Percentiles rank a stretch among this genome's conserved stretches.
Evolutionary conservation across 2,329 filamentous ascomycete genomes (phyloP).

Genomic region (Pseudocercospora cruenta): DNA sequence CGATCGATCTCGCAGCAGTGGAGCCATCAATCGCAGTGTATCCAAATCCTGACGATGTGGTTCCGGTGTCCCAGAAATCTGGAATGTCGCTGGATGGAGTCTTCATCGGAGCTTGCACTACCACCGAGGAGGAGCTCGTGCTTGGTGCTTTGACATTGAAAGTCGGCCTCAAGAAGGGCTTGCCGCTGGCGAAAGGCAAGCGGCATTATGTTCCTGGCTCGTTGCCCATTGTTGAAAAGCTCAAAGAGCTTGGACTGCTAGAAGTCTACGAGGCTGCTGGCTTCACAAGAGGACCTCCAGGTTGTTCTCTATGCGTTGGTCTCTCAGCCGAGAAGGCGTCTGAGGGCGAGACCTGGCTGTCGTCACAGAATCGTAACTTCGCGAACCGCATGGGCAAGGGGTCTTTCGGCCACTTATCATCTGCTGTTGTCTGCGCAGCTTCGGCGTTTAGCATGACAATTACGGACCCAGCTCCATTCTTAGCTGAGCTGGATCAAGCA

Average conservation of each 20-base stretch:
- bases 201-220: conserved; percentile 14
- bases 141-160: conserved; percentile 14
- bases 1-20: conserved; percentile 11
- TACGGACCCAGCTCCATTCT: conserved; percentile 13
- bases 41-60: conserved; percentile 17
- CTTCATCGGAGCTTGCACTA: conserved; percentile 23
- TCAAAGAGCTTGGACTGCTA: conserved; percentile 7
- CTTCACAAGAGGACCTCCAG: conserved; percentile 7
- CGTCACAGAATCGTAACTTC: conserved; percentile 18
- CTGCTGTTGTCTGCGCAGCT: conserved; percentile 14
- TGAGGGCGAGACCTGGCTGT: conserved; percentile 12
- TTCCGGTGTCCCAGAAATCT: conserved; percentile 4
- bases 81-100: conserved; percentile 17
- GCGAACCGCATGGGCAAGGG: conserved; percentile 20
- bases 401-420: conserved; percentile 16
- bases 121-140: conserved; percentile 21
- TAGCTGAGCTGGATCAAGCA: background rate
- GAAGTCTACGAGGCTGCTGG: conserved; percentile 13
- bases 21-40: conserved; percentile 15
- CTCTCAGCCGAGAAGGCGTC: conserved; percentile 14
- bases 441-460: conserved; percentile 16
- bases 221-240: conserved; percentile 15
- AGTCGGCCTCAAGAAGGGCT: conserved; percentile 5
- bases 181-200: conserved; percentile 4
- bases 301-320: conserved; percentile 16